Conservation (phyloP, 225 moss, liverwort and hornwort species). For the Thuidium tamariscinum region DNA sequence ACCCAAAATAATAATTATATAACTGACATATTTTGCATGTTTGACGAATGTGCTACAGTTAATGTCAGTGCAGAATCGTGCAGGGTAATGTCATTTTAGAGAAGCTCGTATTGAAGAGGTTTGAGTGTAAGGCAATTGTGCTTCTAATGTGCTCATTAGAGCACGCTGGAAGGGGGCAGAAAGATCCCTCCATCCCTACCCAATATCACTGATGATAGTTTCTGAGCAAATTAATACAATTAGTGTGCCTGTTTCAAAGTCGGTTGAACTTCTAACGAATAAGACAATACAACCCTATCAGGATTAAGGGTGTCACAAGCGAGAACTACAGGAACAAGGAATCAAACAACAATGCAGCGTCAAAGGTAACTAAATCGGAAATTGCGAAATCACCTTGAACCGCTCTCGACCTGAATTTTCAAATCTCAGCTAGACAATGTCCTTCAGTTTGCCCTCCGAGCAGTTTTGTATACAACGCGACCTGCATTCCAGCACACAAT, state of each 20-base stretch:
- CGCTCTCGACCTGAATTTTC: not conserved
- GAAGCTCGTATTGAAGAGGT: not conserved
- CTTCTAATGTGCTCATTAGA: not conserved
- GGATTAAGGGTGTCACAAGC: not conserved
- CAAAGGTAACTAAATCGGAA: not conserved
- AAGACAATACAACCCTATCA: not conserved
- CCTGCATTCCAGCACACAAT: not conserved
- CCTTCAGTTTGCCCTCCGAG: not conserved
- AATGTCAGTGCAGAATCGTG: not conserved
- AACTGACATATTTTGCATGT: not conserved
- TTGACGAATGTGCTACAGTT: not conserved
- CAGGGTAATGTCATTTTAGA: not conserved
- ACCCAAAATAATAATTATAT: not conserved
- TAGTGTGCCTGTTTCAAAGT: no score
- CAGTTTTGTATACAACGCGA: not conserved
- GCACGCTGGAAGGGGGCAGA: not conserved
- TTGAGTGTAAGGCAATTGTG: not conserved
- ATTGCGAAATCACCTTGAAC: not conserved
- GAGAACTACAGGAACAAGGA: not conserved
- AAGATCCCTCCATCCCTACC: not conserved
- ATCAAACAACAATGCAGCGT: not conserved
- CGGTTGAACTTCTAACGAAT: not conserved
- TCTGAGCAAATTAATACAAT: not conserved
- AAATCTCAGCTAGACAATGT: not conserved
- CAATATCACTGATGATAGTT: not conserved